A percentile compares a stretch with the other conserved stretches of the same genome.
Evolutionary conservation across 768 basidiomycete species (phyloP).

Genomic region (Kwoniella heveanensis): DNA sequence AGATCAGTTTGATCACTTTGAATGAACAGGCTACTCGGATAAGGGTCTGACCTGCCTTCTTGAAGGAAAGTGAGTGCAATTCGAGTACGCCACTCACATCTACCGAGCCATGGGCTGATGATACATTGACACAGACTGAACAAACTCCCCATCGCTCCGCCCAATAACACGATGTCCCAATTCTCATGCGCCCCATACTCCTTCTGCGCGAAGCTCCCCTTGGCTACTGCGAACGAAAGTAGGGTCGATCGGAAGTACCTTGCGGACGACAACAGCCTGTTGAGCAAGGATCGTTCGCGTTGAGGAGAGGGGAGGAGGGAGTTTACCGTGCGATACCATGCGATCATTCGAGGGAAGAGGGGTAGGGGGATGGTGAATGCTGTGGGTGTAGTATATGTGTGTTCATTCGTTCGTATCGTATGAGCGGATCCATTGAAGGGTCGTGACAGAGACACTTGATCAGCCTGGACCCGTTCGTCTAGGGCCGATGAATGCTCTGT

Average conservation of each 20-base stretch:
- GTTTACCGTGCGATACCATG: constrained; percentile 74
- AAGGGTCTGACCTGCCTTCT: too few species aligned
- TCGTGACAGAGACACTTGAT: background rate
- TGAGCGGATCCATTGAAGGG: too few species aligned
- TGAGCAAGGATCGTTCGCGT: background rate
- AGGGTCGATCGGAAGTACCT: constrained; percentile 69
- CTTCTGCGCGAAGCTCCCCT: background rate
- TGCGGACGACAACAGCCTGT: background rate
- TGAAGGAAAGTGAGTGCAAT: too few species aligned
- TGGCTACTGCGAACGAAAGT: constrained; percentile 41
- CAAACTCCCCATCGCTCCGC: constrained; percentile 78
- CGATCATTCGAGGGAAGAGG: constrained; percentile 91
- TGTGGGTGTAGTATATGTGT: too few species aligned
- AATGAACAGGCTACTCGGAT: too few species aligned
- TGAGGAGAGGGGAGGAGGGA: constrained; percentile 36
- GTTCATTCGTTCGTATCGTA: too few species aligned
- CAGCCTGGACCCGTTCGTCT: background rate
- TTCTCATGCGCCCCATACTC: constrained; percentile 56
- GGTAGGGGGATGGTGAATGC: constrained; percentile 95
- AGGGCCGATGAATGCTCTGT: background rate
- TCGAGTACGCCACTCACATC: constrained; percentile 47
- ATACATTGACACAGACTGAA: constrained; percentile 56
- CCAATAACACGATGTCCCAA: constrained; percentile 96
- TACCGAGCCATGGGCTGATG: constrained; percentile 80
- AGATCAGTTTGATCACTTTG: too few species aligned